Conservation (phyloP, 192 early-diverging fungal species). For the Coemansia sp. region DNA sequence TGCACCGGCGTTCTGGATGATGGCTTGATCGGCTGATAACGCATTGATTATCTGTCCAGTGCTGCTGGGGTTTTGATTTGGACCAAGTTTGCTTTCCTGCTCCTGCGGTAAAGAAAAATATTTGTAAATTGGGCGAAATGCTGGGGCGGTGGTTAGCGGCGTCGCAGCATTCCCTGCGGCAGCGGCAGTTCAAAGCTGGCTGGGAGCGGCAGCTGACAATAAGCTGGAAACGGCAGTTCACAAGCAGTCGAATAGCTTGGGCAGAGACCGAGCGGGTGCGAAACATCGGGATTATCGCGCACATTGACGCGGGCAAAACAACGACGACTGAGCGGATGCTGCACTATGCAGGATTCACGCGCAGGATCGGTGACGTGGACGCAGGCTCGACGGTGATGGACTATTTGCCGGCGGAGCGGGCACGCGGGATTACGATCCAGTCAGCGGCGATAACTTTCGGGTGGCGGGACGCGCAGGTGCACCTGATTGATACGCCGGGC, state of each 20-base stretch:
- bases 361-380: slow-evolving; percentile 89
- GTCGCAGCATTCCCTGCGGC: background rate
- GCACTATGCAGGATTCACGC: slow-evolving; percentile 90
- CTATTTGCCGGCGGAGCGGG: slow-evolving; percentile 82
- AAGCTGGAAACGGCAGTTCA: background rate
- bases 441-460: slow-evolving; percentile 90
- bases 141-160: background rate
- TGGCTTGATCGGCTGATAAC: too few relatives aligned
- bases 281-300: slow-evolving; percentile 95
- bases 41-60: too few relatives aligned
- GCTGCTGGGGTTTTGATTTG: too few relatives aligned
- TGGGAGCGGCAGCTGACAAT: too few relatives aligned
- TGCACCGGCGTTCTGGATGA: too few relatives aligned
- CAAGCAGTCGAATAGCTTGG: slow-evolving; percentile 3
- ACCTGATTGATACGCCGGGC: slow-evolving; percentile 95
- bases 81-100: background rate
- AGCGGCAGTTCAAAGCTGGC: background rate
- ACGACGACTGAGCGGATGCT: slow-evolving; percentile 99
- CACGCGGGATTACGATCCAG: slow-evolving; percentile 92
- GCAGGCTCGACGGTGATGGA: slow-evolving; percentile 94
- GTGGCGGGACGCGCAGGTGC: slow-evolving; percentile 71
- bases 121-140: background rate
- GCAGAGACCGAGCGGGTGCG: slow-evolving; percentile 45
- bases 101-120: too few relatives aligned
- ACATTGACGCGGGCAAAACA: slow-evolving; percentile 97